These are phyloP conservation scores for Wickerhamomyces tratensis DNA, from an alignment of 805 yeast genomes.

Conservation along the genomic window DNA sequence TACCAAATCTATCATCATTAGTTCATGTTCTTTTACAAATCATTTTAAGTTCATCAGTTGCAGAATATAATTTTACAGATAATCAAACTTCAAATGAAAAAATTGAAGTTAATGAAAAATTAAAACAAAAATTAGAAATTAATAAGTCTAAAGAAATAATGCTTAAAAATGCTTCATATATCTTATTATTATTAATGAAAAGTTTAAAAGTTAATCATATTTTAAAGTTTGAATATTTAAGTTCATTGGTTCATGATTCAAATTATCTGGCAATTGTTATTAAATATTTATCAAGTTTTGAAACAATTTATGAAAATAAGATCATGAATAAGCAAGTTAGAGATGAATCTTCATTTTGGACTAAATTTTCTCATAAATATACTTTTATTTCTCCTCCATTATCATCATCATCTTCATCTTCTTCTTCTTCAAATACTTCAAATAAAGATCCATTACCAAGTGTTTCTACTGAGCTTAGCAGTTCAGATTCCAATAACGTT, in stretches of 20 bases:
- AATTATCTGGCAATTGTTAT: constrained; percentile 29
- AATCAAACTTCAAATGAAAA: background rate
- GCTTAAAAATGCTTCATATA: constrained; percentile 47
- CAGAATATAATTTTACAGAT: constrained; percentile 8
- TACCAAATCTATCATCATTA: constrained; percentile 53
- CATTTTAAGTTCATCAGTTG: constrained; percentile 36
- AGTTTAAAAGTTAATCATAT: constrained; percentile 81
- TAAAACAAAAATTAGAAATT: constrained; percentile 32
- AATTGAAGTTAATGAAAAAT: constrained; percentile 5
- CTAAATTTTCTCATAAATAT: background rate
- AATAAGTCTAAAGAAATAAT: constrained; percentile 52
- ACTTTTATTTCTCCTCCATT: background rate
- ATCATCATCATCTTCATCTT: no score
- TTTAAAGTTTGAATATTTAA: constrained; percentile 66
- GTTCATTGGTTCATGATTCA: constrained; percentile 66
- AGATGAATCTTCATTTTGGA: constrained; percentile 8
- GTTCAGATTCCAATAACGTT: no score
- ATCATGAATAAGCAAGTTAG: constrained; percentile 16
- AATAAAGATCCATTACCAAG: no score
- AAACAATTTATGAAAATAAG: constrained; percentile 18
- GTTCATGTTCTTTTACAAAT: constrained; percentile 55
- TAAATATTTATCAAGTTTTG: constrained; percentile 10
- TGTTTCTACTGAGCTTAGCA: no score
- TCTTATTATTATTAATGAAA: constrained; percentile 41
- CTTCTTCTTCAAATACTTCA: no score